A percentile compares a stretch with the other conserved stretches of the same genome.
phyloP scores from a whole-genome alignment of 1,284 basidiomycete genomes.

The Ustilago crameri region DNA sequence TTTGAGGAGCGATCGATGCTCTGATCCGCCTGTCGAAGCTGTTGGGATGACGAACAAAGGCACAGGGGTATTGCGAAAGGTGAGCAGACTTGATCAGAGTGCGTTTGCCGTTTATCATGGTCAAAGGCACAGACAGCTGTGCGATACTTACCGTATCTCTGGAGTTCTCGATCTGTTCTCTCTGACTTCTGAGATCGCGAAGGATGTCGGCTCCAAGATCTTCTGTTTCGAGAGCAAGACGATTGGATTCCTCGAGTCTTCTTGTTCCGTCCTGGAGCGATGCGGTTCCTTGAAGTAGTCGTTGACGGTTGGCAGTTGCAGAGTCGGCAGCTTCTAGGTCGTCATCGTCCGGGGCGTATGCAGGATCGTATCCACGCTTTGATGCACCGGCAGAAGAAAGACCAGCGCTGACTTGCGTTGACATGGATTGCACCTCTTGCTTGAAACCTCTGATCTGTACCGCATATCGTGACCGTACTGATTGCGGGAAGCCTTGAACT shows the following conservation, averaged over 20 bases:
- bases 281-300: conserved; percentile 68
- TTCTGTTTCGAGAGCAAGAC: conserved; percentile 95
- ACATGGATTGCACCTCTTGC: conserved; percentile 54
- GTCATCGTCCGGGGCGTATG: conserved; percentile 36
- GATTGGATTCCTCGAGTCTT: conserved; percentile 87
- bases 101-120: not conserved
- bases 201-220: conserved; percentile 93
- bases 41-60: not conserved
- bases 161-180: conserved; percentile 95
- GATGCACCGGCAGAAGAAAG: conserved; percentile 19
- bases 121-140: not conserved
- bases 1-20: conserved; percentile 74
- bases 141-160: conserved; percentile 79
- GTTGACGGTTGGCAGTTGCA: conserved; percentile 68
- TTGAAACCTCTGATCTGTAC: conserved; percentile 56
- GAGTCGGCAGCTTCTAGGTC: conserved; percentile 52
- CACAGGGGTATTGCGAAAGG: not conserved
- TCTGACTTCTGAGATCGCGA: conserved; percentile 82
- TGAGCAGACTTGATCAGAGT: not conserved
- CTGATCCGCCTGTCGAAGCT: conserved; percentile 73
- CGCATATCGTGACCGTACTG: conserved; percentile 57
- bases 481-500: conserved; percentile 90
- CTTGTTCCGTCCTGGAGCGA: conserved; percentile 70
- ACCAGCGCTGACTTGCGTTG: conserved; percentile 37
- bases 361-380: conserved; percentile 22